phyloP scores from a whole-genome alignment of 108 stramenopile species.

The Cyclotella baltica region DNA sequence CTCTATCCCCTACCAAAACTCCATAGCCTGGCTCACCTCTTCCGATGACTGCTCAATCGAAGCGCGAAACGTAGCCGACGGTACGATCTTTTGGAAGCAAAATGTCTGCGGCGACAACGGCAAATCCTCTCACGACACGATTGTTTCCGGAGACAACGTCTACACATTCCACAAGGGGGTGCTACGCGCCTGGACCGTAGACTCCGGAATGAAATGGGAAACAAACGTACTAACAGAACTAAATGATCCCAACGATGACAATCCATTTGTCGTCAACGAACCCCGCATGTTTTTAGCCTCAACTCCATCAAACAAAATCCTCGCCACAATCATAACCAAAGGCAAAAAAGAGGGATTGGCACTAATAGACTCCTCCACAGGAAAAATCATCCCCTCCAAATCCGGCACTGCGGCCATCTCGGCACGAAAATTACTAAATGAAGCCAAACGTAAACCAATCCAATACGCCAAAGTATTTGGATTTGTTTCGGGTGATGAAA shows the following conservation, averaged over 20 bases:
- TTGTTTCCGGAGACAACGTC: background rate
- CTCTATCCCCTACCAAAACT: no score
- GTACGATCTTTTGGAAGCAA: background rate
- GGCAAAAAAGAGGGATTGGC: background rate
- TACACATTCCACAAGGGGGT: background rate
- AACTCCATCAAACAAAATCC: background rate
- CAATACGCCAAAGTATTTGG: background rate
- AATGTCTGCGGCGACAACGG: background rate
- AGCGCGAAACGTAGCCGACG: background rate
- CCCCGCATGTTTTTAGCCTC: background rate
- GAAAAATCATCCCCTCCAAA: background rate
- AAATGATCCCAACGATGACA: background rate
- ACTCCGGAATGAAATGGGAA: background rate
- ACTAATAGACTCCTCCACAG: background rate
- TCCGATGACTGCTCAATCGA: background rate
- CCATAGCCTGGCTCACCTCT: background rate
- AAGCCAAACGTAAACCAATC: conserved; percentile 2
- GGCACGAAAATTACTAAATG: conserved; percentile 7
- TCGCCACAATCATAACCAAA: background rate
- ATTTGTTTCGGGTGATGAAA: background rate
- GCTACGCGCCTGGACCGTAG: background rate
- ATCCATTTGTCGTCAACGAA: background rate
- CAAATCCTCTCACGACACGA: background rate
- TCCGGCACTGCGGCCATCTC: background rate
- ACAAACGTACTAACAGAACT: background rate